Conservation (phyloP, 768 basidiomycete genomes). For the Phanerochaete carnosa region DNA sequence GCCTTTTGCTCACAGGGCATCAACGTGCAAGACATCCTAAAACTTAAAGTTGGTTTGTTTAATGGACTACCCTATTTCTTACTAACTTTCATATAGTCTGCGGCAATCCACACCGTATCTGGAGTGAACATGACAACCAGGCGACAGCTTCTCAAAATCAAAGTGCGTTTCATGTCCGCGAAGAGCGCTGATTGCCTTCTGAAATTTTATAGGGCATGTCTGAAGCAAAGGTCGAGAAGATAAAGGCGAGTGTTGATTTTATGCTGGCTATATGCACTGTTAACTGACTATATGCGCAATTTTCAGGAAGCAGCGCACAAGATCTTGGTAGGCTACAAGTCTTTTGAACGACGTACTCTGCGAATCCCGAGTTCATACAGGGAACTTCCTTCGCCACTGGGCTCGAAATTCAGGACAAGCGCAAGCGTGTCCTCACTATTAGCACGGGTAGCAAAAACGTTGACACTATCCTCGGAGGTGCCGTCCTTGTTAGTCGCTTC, state of each 20-base stretch:
- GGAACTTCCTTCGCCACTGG: slow-evolving; percentile 92
- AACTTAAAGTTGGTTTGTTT: slow-evolving; percentile 65
- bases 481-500: not conserved
- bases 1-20: slow-evolving; percentile 60
- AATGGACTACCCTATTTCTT: not conserved
- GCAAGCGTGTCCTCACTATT: slow-evolving; percentile 75
- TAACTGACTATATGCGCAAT: not conserved
- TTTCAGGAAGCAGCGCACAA: slow-evolving; percentile 88
- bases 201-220: slow-evolving; percentile 72
- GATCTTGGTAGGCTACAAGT: slow-evolving; percentile 52
- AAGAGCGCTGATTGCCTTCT: not conserved
- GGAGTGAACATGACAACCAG: slow-evolving; percentile 91
- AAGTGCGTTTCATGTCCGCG: slow-evolving; percentile 44
- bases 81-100: slow-evolving; percentile 42
- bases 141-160: slow-evolving; percentile 89
- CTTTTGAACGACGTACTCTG: not conserved
- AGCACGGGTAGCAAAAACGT: slow-evolving; percentile 94
- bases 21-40: slow-evolving; percentile 92
- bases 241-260: slow-evolving; percentile 54
- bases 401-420: slow-evolving; percentile 83
- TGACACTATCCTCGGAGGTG: slow-evolving; percentile 83
- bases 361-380: slow-evolving; percentile 33
- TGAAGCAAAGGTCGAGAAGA: slow-evolving; percentile 96
- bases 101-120: slow-evolving; percentile 80
- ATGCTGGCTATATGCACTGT: not conserved